Evolutionary conservation across 306 rosid genomes (phyloP), one percentile per base, ranked within the genome.

Genomic region (Macrotyloma uniflorum): DNA sequence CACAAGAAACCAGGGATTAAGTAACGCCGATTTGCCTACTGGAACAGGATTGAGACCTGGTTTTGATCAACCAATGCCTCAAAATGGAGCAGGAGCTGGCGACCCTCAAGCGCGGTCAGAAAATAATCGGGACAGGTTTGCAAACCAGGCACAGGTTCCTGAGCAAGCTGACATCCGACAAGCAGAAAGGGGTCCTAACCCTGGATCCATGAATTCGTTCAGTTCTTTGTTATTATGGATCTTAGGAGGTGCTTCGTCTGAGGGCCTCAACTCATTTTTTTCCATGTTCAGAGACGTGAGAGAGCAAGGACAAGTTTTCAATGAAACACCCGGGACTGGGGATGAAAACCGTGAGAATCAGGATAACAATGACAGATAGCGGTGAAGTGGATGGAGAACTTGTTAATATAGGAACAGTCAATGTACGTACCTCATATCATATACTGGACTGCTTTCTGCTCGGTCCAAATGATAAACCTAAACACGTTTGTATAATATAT

Each of bases 241-340:
- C 80, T 82, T 96, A 72, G 98, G 98, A 72, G 98, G 98, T 42
- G 98, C 92, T 74, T 85, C 99, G 63, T 87, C 97, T 8, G 97
- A 96, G 88, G 93, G 98, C 78, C 90, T 84, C 46, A 96, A 86
- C 91, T 90, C 98, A 0, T 85, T 95, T 63, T 88, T 90, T 65
- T 93, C 99, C 61, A 88, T 96, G 86, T 91, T 96, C 89, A 89
- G 99, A 87, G 97, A 95, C 81, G 87, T 74, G 77, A 86, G 99
- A 82, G 97, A 88, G 47, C 97, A 90, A 63, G 90, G 90, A 70
- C 96, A 95, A 83, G 97, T 82, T 80, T 95, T 82, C 77, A 62
- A 88, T 32, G 91, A 82, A 70, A 61, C 90, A 9, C 67, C 93
- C 69, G 22, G 84, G 28, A 79, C 93, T 71, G 20, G 87, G 22